Conservation (phyloP, 2,329 filamentous ascomycete species). For the Diaporthe amygdali region DNA sequence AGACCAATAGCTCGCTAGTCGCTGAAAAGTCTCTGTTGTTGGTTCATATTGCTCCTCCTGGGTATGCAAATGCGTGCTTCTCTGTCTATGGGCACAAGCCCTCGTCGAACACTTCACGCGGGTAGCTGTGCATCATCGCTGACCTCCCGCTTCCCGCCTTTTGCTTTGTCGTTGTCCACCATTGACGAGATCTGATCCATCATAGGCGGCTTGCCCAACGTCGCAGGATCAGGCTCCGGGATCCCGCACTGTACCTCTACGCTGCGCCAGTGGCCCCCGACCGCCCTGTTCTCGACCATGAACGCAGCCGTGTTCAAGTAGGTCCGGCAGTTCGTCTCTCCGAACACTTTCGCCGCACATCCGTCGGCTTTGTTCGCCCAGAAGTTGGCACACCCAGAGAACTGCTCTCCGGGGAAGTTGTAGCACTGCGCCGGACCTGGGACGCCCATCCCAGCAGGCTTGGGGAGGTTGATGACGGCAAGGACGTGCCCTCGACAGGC, state of each 20-base stretch:
- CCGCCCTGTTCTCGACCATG: slow-evolving; percentile 36
- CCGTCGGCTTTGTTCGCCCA: slow-evolving; percentile 42
- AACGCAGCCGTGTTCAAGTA: slow-evolving; percentile 44
- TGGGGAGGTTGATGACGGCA: slow-evolving; percentile 33
- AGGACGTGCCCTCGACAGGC: slow-evolving; percentile 39
- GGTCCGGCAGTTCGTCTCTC: slow-evolving; percentile 37
- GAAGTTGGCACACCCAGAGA: slow-evolving; percentile 41
- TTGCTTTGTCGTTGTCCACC: slow-evolving; percentile 17
- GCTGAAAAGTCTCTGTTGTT: background rate
- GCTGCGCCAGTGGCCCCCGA: slow-evolving; percentile 42
- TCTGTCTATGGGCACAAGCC: background rate
- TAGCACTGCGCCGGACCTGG: slow-evolving; percentile 38
- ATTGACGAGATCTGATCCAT: slow-evolving; percentile 27
- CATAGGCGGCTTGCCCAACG: slow-evolving; percentile 32
- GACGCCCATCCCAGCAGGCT: slow-evolving; percentile 29
- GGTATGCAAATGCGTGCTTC: background rate
- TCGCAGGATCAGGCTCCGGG: slow-evolving; percentile 29
- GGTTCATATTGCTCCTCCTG: background rate
- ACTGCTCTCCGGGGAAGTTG: slow-evolving; percentile 34
- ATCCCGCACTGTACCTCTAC: slow-evolving; percentile 41
- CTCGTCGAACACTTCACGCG: background rate
- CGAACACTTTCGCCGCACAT: slow-evolving; percentile 43
- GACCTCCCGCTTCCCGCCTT: background rate
- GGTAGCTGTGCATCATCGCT: background rate
- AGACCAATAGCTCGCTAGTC: background rate